Base-by-base conservation (phyloP, 352 stramenopile genomes). In the Thraustotheca clavata region DNA sequence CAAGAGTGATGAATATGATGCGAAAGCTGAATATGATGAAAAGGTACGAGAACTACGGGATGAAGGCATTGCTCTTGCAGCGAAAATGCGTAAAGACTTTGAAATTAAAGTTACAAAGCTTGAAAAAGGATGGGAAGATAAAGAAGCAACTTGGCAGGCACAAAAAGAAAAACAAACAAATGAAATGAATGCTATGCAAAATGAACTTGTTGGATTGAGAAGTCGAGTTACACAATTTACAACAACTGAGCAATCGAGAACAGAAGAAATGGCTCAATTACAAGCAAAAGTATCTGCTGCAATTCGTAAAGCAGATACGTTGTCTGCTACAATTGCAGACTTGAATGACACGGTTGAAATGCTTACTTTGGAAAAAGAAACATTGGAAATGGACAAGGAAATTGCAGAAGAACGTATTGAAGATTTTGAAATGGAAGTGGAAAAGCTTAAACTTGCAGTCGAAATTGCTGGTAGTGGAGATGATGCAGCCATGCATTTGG, bases 361-460 rank as follows among this genome's bases (percentile, higher is more conserved):
- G 62, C 74, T 94, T 67, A 86, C 76, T 2, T 73, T 95, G 24
- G 86, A 95, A 39, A 94, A 93, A 62, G 86, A 95, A 43, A 92
- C 86, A 4, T 60, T 93, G 20, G 84, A 90, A 43, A 90, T 92
- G 83, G 84, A 95, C 50, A 91, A 92, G 50, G 86, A 94, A 59
- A 93, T 94, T 59, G 84, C 86, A 0, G 83, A 95, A 59, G 86
- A 95, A 49, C 73, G 80, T 22, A 79, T 87, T 0, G 83, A 92
- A 27, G 84, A 94, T 40, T 66, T 87, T 8, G 68, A 81, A 35
- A 73, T 79, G 4, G 77, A 94, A 62, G 68, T 93, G 2, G 83
- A 94, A 48, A 83, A 86, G 48, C 63, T 94, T 4, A 91, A 88
- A 49, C 71, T 79, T 1, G 46, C 32, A 3, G 49, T 27, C 49